phyloP scores from a whole-genome alignment of 805 yeast genomes.

The Blastobotrys terrestris region DNA sequence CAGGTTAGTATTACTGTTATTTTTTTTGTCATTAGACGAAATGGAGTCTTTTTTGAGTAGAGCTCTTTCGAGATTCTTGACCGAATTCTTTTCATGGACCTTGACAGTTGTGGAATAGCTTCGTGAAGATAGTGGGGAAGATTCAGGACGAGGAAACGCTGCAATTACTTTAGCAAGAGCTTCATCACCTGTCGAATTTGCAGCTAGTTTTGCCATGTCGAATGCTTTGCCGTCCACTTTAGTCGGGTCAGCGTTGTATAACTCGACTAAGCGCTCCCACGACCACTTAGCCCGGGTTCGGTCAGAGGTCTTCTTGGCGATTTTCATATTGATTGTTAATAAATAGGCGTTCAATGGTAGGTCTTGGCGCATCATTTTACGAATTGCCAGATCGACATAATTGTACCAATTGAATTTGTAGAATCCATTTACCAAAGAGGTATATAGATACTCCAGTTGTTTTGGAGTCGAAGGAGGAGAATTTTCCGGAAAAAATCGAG shows the following conservation, averaged over 20 bases:
- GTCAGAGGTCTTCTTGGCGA: conserved; percentile 20
- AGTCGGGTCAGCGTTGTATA: neutral
- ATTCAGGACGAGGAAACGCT: neutral
- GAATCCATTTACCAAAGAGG: conserved; percentile 15
- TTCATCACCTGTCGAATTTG: neutral
- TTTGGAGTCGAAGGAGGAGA: neutral
- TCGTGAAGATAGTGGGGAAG: neutral
- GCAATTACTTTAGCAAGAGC: neutral
- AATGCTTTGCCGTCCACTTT: neutral
- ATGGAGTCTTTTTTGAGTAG: neutral
- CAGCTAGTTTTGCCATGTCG: neutral
- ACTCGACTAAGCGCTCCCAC: conserved; percentile 4
- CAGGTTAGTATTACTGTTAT: too few relatives aligned
- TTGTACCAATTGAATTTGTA: conserved; percentile 10
- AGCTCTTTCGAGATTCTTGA: neutral
- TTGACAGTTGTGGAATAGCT: neutral
- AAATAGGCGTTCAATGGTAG: conserved; percentile 10
- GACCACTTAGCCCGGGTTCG: conserved; percentile 18
- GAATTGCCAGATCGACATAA: conserved; percentile 11
- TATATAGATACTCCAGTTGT: conserved; percentile 1
- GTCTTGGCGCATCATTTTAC: conserved; percentile 5
- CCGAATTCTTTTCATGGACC: neutral
- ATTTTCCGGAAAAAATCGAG: neutral
- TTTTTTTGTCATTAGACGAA: too few relatives aligned
- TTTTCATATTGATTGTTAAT: conserved; percentile 19